Conservation (phyloP, 2,329 filamentous ascomycete genomes). For the Colletotrichum sp. region DNA sequence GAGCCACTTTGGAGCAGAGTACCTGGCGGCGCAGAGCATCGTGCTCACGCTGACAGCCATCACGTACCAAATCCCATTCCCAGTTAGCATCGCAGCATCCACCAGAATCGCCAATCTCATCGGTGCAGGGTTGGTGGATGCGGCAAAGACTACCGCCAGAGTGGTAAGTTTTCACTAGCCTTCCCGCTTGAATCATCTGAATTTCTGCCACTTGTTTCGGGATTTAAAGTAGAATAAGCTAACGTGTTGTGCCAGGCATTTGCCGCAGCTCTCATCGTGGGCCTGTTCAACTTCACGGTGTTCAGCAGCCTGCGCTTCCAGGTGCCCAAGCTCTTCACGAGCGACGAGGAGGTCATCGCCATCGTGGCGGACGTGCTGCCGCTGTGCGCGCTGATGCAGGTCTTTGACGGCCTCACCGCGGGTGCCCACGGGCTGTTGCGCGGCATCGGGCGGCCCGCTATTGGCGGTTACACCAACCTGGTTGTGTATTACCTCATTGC, state of each 20-base stretch:
- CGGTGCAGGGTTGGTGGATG: constrained; percentile 80
- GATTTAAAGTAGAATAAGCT: neutral
- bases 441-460: constrained; percentile 85
- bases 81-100: constrained; percentile 84
- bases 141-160: constrained; percentile 80
- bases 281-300: constrained; percentile 77
- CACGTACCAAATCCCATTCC: constrained; percentile 91
- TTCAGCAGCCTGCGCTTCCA: constrained; percentile 72
- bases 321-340: constrained; percentile 81
- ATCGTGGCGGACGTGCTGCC: constrained; percentile 76
- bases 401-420: constrained; percentile 82
- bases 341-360: constrained; percentile 70
- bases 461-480: constrained; percentile 89
- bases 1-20: constrained; percentile 78
- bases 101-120: constrained; percentile 93
- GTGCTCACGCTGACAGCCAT: constrained; percentile 79
- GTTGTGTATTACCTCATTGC: constrained; percentile 87
- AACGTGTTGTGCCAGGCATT: constrained; percentile 50
- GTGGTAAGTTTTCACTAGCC: constrained; percentile 56
- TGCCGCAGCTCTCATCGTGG: constrained; percentile 70
- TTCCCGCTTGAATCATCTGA: neutral
- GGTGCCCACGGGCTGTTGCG: constrained; percentile 85
- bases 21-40: constrained; percentile 87
- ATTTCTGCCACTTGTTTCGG: neutral
- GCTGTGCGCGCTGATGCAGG: constrained; percentile 85